Base-by-base conservation (phyloP, 305 asterid genomes). In the Rubia peregrina region DNA sequence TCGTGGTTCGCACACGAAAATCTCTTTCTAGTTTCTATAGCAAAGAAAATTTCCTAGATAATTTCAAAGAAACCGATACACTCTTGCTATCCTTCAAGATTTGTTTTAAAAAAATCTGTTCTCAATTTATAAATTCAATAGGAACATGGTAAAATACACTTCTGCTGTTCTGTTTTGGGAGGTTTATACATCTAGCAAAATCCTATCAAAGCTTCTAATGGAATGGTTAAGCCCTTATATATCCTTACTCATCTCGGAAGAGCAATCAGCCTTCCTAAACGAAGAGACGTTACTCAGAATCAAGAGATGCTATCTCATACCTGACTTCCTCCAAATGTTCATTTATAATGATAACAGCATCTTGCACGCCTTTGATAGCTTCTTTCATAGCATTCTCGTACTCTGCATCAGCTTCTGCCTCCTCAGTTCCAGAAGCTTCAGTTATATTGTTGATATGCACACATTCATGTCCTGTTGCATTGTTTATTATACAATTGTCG, bases 401-500 rank as follows among this genome's bases (percentile, higher is more conserved):
- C 74, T 90, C 80, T 22, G 98, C 85, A 73, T 90, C 97, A 14
- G 96, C 97, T 71, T 93, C 98, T 4, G 98, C 98, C 80, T 93
- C 98, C 81, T 90, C 96, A 13, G 97, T 93, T 51, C 97, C 98
- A 33, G 96, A 86, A 63, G 92, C 97, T 82, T 90, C 98, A 13
- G 96, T 93, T 77, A 93, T 90, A 74, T 88, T 83, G 83, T 89
- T 89, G 82, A 93, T 91, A 84, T 93, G 92, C 69, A 87, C 77
- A 21, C 98, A 93, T 67, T 89, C 89, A n/a, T 93, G 98, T 56
- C 92, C 92, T 2, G 77, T 76, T 26, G 93, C 77, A 57, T 82
- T 88, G 75, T 80, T 77, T 63, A 85, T 78, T 79, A 84, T 89
- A 85, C 98, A 93, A 59, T 87, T 85, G 60, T 85, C 96, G 56